Base-by-base conservation (phyloP, 2,329 filamentous ascomycete species). In the Colletotrichum lindemuthianum region DNA sequence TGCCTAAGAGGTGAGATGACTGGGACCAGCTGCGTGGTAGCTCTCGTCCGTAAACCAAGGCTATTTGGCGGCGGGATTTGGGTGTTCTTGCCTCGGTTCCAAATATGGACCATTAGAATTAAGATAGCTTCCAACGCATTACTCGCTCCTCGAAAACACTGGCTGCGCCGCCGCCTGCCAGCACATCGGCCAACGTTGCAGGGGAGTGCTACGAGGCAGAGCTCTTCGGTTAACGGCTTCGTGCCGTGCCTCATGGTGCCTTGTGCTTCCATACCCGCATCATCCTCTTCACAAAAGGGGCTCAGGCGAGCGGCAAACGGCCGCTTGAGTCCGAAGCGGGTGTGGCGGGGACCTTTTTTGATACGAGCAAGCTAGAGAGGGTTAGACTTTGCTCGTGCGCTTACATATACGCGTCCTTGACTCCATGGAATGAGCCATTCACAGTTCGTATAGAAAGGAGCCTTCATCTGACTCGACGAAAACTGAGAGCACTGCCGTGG, bases 341-440 rank as follows among this genome's bases (percentile, higher is more conserved):
- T 57, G 59, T 56, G 45, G 52, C 59, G 52, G 47, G 45, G 45
- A 40, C 39, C 13, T 37, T 57, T 34, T 4, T 39, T n/a, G 12
- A 57, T 60, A 54, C 60, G 60, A 54, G 33, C 4, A 37, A 12
- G 33, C 60, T 55, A n/a, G 24, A 24, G 24, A 15, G 32, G 45
- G 44, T 44, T 55, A 45, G 32, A 55, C 15, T 64, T 63, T 41
- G 36, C 39, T 51, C 37, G 49, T 48, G 45, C 37, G 24, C 47
- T 57, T 50, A 64, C 56, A 51, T 44, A 50, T 13, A 47, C 47
- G 53, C 53, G 53, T 33, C 9, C 40, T 9, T 15, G 41, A 39
- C 12, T 59, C 15, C 53, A 15, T 13, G 11, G 24, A 49, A 16
- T 39, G 13, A 34, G 39, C 59, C 16, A 50, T 9, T 44, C 16